Base-by-base conservation (phyloP, 2,329 filamentous ascomycete genomes). In the Lasiodiplodia sp. region DNA sequence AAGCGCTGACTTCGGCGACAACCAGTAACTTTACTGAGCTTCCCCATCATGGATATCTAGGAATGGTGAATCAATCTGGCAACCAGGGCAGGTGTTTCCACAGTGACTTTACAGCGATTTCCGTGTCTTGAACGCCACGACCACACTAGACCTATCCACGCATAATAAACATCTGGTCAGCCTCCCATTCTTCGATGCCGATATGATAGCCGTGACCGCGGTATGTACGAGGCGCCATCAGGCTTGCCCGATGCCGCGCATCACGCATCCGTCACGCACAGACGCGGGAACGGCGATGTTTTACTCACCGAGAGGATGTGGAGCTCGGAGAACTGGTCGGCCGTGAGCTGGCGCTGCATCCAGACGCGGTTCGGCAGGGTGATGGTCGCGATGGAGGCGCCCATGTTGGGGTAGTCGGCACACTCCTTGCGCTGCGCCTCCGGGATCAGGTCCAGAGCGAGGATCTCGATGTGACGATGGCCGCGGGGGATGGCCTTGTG, bases 361-460 rank as follows among this genome's bases (percentile, higher is more conserved):
- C 52, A 66, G n/a, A 56, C 63, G 16, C 63, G 63, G 37, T 55
- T 56, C 18, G 63, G 63, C 21, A 66, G 51, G 16, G 49, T 47
- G 37, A 66, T 23, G 21, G 34, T 40, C 4, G 63, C 63, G 31
- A 66, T 31, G 1, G 63, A 66, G 11, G 63, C 7, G 51, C 38
- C 11, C 63, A 28, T 28, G 63, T 66, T 66, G 11, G 63, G 63
- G 21, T 38, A 34, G 18, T 56, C 16, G 23, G 63, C 63, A 23
- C 31, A 44, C 37, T 28, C 10, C 51, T 40, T 51, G 37, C 51
- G 63, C 34, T 55, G 12, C 14, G 63, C 14, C 7, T 66, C 51
- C 34, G 63, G 34, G 10, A 56, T 55, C 16, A 66, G 37, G 23
- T 66, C 63, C 11, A 10, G n/a, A 3, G 7, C 18, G 16, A 55